A percentile compares a stretch with the other conserved stretches of the same genome.
Evolutionary conservation across 192 early-diverging fungal species (phyloP).

Genomic region (Coemansia sp.): DNA sequence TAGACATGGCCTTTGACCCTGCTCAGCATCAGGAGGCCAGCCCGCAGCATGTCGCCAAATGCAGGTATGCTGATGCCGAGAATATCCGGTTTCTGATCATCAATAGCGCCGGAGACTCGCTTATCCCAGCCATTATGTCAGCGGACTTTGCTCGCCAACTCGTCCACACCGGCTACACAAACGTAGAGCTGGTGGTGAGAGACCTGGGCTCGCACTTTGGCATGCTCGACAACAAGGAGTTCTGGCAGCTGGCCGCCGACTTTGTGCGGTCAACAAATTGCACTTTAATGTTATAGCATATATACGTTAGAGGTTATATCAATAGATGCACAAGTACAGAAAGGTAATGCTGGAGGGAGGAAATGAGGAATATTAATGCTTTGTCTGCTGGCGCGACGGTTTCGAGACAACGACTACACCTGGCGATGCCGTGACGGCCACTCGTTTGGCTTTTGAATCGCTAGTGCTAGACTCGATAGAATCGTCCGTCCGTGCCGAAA

Average conservation of each 20-base stretch:
- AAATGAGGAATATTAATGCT: neutral
- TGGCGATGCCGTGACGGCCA: neutral
- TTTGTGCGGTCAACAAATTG: constrained; percentile 15
- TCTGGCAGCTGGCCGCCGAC: constrained; percentile 29
- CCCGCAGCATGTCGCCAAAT: constrained; percentile 5
- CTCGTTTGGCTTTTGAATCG: neutral
- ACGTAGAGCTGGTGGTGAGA: constrained; percentile 21
- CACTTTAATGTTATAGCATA: neutral
- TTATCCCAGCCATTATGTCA: constrained; percentile 64
- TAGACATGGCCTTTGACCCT: constrained; percentile 67
- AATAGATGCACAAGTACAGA: neutral
- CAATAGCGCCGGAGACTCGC: constrained; percentile 67
- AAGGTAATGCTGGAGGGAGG: neutral
- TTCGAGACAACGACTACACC: neutral
- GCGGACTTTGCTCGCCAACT: constrained; percentile 27
- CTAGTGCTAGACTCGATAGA: neutral
- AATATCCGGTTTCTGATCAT: constrained; percentile 62
- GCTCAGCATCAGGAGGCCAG: constrained; percentile 12
- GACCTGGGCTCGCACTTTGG: constrained; percentile 33
- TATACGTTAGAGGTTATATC: neutral
- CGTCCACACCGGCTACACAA: constrained; percentile 8
- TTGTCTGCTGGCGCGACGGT: neutral
- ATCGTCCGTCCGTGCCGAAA: neutral
- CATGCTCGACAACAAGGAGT: constrained; percentile 12
- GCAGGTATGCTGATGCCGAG: neutral